Conservation (phyloP, 2,329 filamentous ascomycete genomes). For the Alternaria gansuensis region DNA sequence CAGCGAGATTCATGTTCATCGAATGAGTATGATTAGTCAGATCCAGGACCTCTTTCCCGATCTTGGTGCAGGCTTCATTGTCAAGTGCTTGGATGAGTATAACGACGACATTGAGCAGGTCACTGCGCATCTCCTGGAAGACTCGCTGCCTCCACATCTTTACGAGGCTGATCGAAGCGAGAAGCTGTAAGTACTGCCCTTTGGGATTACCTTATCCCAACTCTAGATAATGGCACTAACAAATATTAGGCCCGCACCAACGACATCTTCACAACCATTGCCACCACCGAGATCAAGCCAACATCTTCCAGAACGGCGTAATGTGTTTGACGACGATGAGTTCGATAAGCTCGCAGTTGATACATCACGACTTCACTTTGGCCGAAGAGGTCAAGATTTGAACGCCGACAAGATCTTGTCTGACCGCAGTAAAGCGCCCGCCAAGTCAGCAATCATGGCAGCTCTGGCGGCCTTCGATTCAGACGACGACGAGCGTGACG, state of each 20-base stretch:
- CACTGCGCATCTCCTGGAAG: slow-evolving; percentile 81
- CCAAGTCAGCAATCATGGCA: slow-evolving; percentile 86
- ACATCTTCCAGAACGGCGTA: slow-evolving; percentile 67
- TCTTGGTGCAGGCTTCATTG: slow-evolving; percentile 81
- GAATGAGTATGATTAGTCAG: slow-evolving; percentile 83
- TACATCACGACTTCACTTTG: slow-evolving; percentile 76
- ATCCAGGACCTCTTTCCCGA: slow-evolving; percentile 95
- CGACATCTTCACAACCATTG: slow-evolving; percentile 38
- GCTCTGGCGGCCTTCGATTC: slow-evolving; percentile 89
- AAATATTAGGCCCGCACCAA: slow-evolving; percentile 27
- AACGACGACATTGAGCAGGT: slow-evolving; percentile 79
- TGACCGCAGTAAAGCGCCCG: slow-evolving; percentile 70
- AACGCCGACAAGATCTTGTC: slow-evolving; percentile 77
- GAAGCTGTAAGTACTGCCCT: slow-evolving; percentile 59
- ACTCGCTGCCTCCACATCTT: slow-evolving; percentile 75
- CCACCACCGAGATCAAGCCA: slow-evolving; percentile 69
- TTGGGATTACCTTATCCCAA: neutral
- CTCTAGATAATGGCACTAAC: slow-evolving; percentile 22
- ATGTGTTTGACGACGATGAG: slow-evolving; percentile 78
- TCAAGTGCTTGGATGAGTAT: slow-evolving; percentile 82
- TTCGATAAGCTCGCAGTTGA: slow-evolving; percentile 75
- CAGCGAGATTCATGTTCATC: slow-evolving; percentile 74
- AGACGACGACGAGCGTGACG: slow-evolving; percentile 95
- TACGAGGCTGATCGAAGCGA: slow-evolving; percentile 70
- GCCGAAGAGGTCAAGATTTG: slow-evolving; percentile 69